phyloP scores from a whole-genome alignment of 2,329 filamentous ascomycete genomes.

The Cucurbitaria berberidis region DNA sequence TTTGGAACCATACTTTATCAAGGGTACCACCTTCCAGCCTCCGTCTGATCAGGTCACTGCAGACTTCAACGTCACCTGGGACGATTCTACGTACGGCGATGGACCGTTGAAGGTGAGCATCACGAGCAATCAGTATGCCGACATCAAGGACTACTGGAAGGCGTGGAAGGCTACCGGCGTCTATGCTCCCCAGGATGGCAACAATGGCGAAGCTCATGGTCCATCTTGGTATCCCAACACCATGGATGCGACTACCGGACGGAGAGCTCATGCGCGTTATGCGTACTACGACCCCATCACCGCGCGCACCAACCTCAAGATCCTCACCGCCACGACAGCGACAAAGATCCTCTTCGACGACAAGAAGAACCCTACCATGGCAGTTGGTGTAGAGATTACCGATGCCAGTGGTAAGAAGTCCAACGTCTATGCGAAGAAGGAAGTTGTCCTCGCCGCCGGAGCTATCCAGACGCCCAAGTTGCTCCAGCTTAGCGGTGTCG shows the following conservation, averaged over 20 bases:
- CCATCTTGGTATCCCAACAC: conserved; percentile 35
- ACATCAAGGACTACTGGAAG: conserved; percentile 32
- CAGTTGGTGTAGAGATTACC: conserved; percentile 26
- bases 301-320: conserved; percentile 31
- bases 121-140: conserved; percentile 35
- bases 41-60: conserved; percentile 25
- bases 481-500: conserved; percentile 48
- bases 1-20: conserved; percentile 46
- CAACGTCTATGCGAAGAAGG: conserved; percentile 43
- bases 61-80: conserved; percentile 38
- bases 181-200: conserved; percentile 23
- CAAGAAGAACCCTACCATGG: conserved; percentile 18
- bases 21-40: conserved; percentile 36
- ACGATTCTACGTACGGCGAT: conserved; percentile 26
- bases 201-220: conserved; percentile 31
- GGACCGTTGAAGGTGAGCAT: conserved; percentile 37
- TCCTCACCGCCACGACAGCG: conserved; percentile 29
- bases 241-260: conserved; percentile 35
- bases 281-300: conserved; percentile 40
- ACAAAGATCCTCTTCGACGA: conserved; percentile 29
- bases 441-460: conserved; percentile 66
- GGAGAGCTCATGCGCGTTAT: conserved; percentile 33
- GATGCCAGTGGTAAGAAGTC: conserved; percentile 16
- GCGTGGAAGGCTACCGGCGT: conserved; percentile 32
- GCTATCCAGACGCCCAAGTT: conserved; percentile 63